These are phyloP conservation scores for Euphorbia tirucalli DNA, from an alignment of 345 rosid genomes.

Conservation along the genomic window DNA sequence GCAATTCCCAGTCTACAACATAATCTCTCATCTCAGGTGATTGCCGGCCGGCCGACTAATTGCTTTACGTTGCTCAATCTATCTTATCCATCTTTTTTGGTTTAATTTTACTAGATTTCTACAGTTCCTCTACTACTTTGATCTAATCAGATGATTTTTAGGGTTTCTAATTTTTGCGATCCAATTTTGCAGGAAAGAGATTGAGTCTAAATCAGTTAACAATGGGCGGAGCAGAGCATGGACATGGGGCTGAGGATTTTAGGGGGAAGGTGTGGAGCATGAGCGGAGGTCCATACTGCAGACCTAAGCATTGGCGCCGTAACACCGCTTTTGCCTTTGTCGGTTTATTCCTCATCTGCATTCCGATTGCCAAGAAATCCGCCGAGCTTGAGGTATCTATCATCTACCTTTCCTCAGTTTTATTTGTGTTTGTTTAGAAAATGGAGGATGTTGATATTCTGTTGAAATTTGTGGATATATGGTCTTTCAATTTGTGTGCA, in stretches of 20 bases:
- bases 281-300: slow-evolving; percentile 91
- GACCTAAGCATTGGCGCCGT: slow-evolving; percentile 97
- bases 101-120: background rate
- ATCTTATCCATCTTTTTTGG: background rate
- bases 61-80: background rate
- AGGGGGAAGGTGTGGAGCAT: slow-evolving; percentile 93
- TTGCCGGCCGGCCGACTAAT: no score
- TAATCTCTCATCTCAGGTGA: background rate
- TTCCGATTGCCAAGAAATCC: slow-evolving; percentile 87
- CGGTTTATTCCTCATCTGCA: slow-evolving; percentile 77
- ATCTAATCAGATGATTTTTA: background rate
- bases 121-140: background rate
- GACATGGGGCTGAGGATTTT: slow-evolving; percentile 83
- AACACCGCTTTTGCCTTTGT: slow-evolving; percentile 95
- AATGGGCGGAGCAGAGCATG: slow-evolving; percentile 61
- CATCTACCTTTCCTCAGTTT: background rate
- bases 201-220: background rate
- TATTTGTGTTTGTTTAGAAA: background rate
- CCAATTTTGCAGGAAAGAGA: background rate
- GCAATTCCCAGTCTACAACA: background rate
- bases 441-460: background rate
- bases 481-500: background rate
- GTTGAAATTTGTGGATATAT: background rate
- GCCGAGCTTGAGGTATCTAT: slow-evolving; percentile 84
- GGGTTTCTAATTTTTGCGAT: slow-evolving; percentile 5